Conservation (phyloP, 2,329 filamentous ascomycete species). For the Lecanicillium sp. region DNA sequence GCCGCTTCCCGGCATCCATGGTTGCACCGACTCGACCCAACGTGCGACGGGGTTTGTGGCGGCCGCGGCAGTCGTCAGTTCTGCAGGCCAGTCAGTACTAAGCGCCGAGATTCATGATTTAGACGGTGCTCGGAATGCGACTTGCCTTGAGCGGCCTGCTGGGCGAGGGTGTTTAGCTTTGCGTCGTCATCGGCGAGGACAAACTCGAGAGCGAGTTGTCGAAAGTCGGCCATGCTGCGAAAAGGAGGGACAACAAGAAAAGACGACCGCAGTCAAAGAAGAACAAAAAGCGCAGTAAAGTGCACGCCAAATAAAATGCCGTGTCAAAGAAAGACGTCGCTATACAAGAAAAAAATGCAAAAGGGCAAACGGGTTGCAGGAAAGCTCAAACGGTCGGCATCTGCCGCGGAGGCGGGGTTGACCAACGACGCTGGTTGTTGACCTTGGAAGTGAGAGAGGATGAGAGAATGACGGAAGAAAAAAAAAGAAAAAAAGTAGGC, state of each 20-base stretch:
- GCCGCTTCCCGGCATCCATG: conserved; percentile 44
- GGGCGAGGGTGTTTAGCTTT: conserved; percentile 34
- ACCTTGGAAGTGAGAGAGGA: not conserved
- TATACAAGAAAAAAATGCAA: conserved; percentile 8
- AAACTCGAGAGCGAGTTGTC: conserved; percentile 48
- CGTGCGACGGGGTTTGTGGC: conserved; percentile 43
- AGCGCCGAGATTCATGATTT: not conserved
- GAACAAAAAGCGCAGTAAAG: not conserved
- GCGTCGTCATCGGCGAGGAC: conserved; percentile 45
- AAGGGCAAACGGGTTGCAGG: conserved; percentile 3
- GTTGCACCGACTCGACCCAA: conserved; percentile 50
- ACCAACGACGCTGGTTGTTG: conserved; percentile 4
- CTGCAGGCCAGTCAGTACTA: conserved; percentile 25
- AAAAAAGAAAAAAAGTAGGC: not conserved
- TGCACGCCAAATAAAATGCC: not conserved
- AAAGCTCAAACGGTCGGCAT: conserved; percentile 2
- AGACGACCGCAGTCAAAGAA: not conserved
- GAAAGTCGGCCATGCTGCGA: conserved; percentile 41
- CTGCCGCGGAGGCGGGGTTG: conserved; percentile 12
- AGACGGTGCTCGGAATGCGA: not conserved
- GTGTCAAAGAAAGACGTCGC: not conserved
- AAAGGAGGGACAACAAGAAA: not conserved
- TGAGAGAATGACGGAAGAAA: not conserved
- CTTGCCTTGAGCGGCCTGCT: conserved; percentile 40
- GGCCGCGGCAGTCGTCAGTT: conserved; percentile 38